Evolutionary conservation across 805 yeast species (phyloP), one percentile per base, ranked within the genome.

Genomic region (Maudiozyma bulderi): DNA sequence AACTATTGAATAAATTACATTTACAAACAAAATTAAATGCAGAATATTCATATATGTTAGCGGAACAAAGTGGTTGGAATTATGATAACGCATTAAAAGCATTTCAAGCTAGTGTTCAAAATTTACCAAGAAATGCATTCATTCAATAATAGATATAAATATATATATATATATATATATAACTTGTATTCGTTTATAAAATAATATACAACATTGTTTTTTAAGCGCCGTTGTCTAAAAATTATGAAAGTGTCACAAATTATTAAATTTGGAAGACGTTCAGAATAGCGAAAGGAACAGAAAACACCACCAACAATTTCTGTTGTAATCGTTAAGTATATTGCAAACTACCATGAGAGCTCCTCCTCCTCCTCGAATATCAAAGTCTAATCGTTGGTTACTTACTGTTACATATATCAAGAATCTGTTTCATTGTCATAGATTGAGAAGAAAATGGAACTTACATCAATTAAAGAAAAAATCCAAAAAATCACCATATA

Each of bases 11-110:
- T 26, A 82, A 77, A 58, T 68, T 91, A 28, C 78, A 84, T 67
- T 64, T 75, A 30, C 86, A 84, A 53, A 90, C 97, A 0, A 79
- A 81, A 45, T 71, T 90, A 56, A 89, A 77, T 55, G 72, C 85
- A n/a, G 85, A 86, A 57, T 90, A 81, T 64, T 86, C 91, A 0
- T 69, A 81, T 30, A 78, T 90, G 85, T 74, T 93, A 39, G 83
- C 89, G 50, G 89, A 88, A 62, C 96, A 89, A 65, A 87, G 95
- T 59, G 75, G 78, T 48, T 90, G 95, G 90, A 84, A 86, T 64
- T 82, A 79, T 56, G 80, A 78, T 30, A 74, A 71, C 47, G 90
- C 96, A 30, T 69, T 79, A 11, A 74, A 73, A 42, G 82, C 86
- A 49, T 91, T 91, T 67, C 77, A 80, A 55, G 80, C 76, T 55